Percentiles rank a stretch among this genome's conserved stretches.
Evolutionary conservation across 2,329 filamentous ascomycete genomes (phyloP).

Genomic region (Nemania sp.): DNA sequence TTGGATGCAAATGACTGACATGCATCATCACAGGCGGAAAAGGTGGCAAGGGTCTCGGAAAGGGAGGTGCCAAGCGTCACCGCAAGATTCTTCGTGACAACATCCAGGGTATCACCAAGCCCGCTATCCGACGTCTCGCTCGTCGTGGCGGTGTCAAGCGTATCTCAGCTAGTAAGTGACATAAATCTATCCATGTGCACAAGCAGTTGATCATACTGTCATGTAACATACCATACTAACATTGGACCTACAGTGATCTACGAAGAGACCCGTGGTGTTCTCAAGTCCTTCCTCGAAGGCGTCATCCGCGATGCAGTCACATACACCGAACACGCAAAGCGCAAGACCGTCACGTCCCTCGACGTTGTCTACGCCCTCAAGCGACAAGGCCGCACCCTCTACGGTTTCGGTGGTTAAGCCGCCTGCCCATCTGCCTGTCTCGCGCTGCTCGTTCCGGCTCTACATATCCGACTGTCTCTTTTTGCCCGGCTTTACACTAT

Average conservation of each 20-base stretch:
- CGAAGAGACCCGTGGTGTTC: conserved; percentile 79
- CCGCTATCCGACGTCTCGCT: conserved; percentile 95
- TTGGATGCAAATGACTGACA: conserved; percentile 47
- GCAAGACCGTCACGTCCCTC: conserved; percentile 70
- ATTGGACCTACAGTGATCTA: conserved; percentile 65
- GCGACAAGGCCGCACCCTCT: conserved; percentile 67
- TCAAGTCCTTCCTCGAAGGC: conserved; percentile 82
- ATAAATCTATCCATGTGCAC: conserved; percentile 2
- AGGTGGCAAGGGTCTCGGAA: conserved; percentile 96
- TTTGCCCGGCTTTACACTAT: no score
- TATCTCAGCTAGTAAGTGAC: conserved; percentile 84
- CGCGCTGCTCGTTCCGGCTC: no score
- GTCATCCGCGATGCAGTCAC: conserved; percentile 80
- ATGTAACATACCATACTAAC: conserved; percentile 8
- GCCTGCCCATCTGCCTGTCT: no score
- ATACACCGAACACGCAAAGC: conserved; percentile 83
- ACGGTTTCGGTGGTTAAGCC: conserved; percentile 68
- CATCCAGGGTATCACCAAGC: conserved; percentile 99
- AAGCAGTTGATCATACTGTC: no score
- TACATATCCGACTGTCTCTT: no score
- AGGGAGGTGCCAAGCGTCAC: conserved; percentile 98
- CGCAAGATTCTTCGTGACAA: conserved; percentile 99
- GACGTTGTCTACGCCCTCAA: conserved; percentile 67
- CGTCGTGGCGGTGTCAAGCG: conserved; percentile 99
- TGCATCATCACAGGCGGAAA: conserved; percentile 71